Conservation (phyloP, 2,329 filamentous ascomycete species). For the Epichloe sylvatica region DNA sequence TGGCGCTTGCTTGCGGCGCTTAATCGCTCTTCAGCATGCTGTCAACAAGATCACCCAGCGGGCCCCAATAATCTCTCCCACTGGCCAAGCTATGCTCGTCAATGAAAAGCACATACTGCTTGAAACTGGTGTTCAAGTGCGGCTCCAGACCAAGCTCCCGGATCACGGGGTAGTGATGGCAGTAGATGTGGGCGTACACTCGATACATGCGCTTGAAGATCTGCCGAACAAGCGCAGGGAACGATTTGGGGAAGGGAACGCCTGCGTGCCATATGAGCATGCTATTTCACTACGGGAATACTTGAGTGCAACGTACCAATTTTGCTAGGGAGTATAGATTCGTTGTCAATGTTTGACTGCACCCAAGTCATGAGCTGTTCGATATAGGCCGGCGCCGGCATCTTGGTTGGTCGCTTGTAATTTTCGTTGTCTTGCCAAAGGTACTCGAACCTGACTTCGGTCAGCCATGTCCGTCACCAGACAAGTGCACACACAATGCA, state of each 20-base stretch:
- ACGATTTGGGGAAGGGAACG: conserved; percentile 88
- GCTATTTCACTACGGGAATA: not conserved
- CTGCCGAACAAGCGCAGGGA: conserved; percentile 76
- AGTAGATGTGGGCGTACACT: conserved; percentile 98
- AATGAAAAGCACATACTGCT: conserved; percentile 97
- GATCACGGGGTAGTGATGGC: conserved; percentile 96
- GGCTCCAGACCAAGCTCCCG: conserved; percentile 90
- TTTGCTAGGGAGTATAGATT: conserved; percentile 84
- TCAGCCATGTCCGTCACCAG: not conserved
- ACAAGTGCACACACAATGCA: not conserved
- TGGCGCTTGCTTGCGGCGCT: conserved; percentile 9
- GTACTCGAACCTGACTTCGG: conserved; percentile 67
- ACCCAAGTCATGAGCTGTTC: conserved; percentile 97
- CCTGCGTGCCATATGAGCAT: conserved; percentile 30
- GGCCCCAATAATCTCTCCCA: conserved; percentile 95
- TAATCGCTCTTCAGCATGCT: conserved; percentile 93
- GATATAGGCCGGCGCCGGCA: conserved; percentile 93
- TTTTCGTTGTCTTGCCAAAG: conserved; percentile 94
- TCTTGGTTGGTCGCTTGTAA: conserved; percentile 93
- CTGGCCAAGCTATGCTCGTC: conserved; percentile 88
- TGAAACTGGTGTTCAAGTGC: conserved; percentile 97
- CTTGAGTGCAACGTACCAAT: conserved; percentile 44
- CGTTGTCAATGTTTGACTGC: conserved; percentile 88
- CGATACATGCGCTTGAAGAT: conserved; percentile 99
- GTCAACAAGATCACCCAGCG: conserved; percentile 86